Percentiles rank a stretch among this genome's conserved stretches.
These are phyloP conservation scores for Paramecium caudatum DNA, from an alignment of 73 alveolate species.

Conservation along the genomic window DNA sequence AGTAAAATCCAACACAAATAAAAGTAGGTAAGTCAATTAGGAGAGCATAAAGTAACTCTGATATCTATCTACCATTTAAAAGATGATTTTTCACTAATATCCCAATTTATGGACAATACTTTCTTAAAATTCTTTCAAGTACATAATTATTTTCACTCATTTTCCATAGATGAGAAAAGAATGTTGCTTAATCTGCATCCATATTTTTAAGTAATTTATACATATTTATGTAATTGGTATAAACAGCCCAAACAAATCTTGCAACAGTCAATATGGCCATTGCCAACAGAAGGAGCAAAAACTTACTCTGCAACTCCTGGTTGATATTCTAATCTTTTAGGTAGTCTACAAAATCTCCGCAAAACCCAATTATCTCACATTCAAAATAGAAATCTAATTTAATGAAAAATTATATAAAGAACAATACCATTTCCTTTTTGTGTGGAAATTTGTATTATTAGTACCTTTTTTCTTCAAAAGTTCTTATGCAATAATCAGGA, in stretches of 20 bases:
- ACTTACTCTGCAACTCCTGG: neutral
- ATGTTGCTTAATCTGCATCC: constrained; percentile 63
- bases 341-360: neutral
- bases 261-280: neutral
- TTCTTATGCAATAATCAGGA: constrained; percentile 56
- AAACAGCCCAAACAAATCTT: neutral
- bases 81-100: neutral
- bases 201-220: constrained; percentile 20
- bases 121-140: neutral
- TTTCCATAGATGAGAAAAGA: constrained; percentile 24
- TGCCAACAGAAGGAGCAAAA: neutral
- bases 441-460: neutral
- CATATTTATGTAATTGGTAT: constrained; percentile 3
- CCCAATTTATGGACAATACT: constrained; percentile 59
- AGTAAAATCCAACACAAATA: neutral
- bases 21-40: neutral
- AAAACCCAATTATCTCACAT: neutral
- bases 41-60: neutral
- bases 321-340: neutral
- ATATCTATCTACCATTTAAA: neutral
- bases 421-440: neutral
- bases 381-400: neutral
- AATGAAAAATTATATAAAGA: neutral
- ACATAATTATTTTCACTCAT: constrained; percentile 13
- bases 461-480: constrained; percentile 8